Evolutionary conservation across 2,329 filamentous ascomycete species (phyloP).

Genomic region (Stagonosporopsis vannaccii): DNA sequence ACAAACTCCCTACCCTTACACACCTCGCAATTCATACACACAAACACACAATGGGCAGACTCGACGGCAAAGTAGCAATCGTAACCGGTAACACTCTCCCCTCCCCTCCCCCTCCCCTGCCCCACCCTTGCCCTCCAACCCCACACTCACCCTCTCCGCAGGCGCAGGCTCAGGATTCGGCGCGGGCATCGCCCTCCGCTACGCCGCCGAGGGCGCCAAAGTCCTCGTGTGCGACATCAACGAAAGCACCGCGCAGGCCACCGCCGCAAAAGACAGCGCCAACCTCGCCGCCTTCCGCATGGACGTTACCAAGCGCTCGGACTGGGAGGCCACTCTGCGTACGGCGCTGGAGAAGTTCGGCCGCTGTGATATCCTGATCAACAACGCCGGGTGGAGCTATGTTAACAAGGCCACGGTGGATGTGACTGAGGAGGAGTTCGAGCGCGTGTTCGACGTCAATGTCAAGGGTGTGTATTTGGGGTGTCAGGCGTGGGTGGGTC

Average conservation of each 20-base stretch:
- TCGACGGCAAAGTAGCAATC: slow-evolving; percentile 64
- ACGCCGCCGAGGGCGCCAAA: slow-evolving; percentile 65
- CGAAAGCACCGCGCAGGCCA: slow-evolving; percentile 59
- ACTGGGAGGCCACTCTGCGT: slow-evolving; percentile 62
- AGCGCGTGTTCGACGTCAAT: slow-evolving; percentile 72
- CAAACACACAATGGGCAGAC: slow-evolving; percentile 47
- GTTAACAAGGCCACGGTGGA: slow-evolving; percentile 64
- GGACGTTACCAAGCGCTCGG: slow-evolving; percentile 61
- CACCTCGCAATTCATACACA: background rate
- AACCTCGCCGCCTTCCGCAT: slow-evolving; percentile 50
- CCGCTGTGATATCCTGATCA: slow-evolving; percentile 66
- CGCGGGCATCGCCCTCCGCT: slow-evolving; percentile 66
- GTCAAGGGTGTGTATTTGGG: slow-evolving; percentile 72
- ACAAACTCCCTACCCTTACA: background rate
- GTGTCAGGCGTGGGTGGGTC: slow-evolving; percentile 65
- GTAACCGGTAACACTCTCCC: slow-evolving; percentile 56
- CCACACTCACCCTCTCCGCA: slow-evolving; percentile 21
- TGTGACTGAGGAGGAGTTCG: slow-evolving; percentile 71
- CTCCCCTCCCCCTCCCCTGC: slow-evolving; percentile 4
- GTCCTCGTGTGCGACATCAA: slow-evolving; percentile 70
- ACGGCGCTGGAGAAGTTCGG: slow-evolving; percentile 61
- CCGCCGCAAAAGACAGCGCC: slow-evolving; percentile 52
- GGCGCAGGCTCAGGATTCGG: slow-evolving; percentile 71
- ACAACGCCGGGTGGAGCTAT: slow-evolving; percentile 67
- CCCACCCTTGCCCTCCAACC: background rate